Evolutionary conservation across 345 rosid species (phyloP), one percentile per base, ranked within the genome.

Genomic region (Gynandropsis gynandra): DNA sequence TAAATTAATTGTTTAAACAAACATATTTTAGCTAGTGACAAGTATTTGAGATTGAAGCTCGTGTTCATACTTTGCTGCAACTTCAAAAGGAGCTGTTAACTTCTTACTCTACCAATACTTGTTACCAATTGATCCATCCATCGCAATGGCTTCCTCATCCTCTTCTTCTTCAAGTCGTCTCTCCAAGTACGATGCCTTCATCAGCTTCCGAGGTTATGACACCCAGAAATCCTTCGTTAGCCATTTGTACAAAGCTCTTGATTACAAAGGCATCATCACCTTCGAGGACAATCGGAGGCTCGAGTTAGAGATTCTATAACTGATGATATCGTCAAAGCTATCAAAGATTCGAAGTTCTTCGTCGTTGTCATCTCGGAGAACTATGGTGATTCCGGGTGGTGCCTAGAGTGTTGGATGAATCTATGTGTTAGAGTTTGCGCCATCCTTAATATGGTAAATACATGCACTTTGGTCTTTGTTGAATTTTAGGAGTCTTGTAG

Each of bases 201-300:
- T 64, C 27, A 64, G 62, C 34, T 63, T 63, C 16, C 52, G 62
- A 42, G 68, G 69, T 10, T 12, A n/a, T 9, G 69, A 64, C 36
- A 57, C 53, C 0, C 63, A 58, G 7, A 8, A 15, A 5, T 42
- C 1, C 16, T 32, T 43, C 33, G 50, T 58, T 8, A 64, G 58
- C 47, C 17, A 16, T 18, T 9, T 64, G 43, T 8, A 50, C 24
- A 7, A 21, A 11, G 58, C 51, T 21, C 39, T 64, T 17, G 0
- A 3, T 4, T n/a, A 5, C 0, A 1, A 10, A 0, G 38, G 47
- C 15, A 27, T 64, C 24, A 0, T 4, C n/a, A 50, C 63, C 1
- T 56, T 64, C 46, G 50, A 6, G 15, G 69, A 64, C 15, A 16
- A 64, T 37, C 0, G 1, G 32, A 7, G 10, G 38, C 43, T 63